Conservation (phyloP, 2,329 filamentous ascomycete species). For the Colletotrichum liriopes region DNA sequence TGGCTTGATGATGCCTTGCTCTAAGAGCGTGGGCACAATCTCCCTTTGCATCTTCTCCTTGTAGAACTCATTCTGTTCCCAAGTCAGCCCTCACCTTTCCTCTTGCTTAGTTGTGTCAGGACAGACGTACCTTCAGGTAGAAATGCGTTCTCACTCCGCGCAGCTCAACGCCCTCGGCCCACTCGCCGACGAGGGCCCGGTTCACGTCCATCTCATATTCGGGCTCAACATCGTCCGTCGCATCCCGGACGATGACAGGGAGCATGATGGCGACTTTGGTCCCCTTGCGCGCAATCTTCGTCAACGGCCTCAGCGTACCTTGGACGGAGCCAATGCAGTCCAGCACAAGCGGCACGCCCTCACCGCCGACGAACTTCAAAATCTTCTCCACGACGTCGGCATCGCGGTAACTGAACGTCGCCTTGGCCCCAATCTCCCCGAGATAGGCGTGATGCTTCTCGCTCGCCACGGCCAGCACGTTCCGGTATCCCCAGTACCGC, state of each 20-base stretch:
- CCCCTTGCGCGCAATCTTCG: constrained; percentile 64
- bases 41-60: constrained; percentile 68
- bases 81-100: constrained; percentile 15
- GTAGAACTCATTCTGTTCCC: constrained; percentile 67
- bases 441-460: constrained; percentile 61
- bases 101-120: too few relatives aligned
- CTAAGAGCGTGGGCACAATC: constrained; percentile 67
- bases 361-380: constrained; percentile 46
- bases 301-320: constrained; percentile 64
- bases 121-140: constrained; percentile 61
- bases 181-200: constrained; percentile 52
- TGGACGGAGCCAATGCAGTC: constrained; percentile 69
- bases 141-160: constrained; percentile 71
- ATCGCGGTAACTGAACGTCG: constrained; percentile 65
- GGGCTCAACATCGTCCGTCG: constrained; percentile 62
- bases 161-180: constrained; percentile 68
- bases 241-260: constrained; percentile 71
- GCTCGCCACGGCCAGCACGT: constrained; percentile 65
- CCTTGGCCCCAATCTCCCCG: constrained; percentile 59
- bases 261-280: constrained; percentile 71
- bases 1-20: constrained; percentile 56
- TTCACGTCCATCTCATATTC: constrained; percentile 69
- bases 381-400: constrained; percentile 55
- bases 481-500: constrained; percentile 66
- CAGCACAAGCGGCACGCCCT: constrained; percentile 62